Conservation (phyloP, 805 yeast genomes). For the Kodamaea fukazawae region DNA sequence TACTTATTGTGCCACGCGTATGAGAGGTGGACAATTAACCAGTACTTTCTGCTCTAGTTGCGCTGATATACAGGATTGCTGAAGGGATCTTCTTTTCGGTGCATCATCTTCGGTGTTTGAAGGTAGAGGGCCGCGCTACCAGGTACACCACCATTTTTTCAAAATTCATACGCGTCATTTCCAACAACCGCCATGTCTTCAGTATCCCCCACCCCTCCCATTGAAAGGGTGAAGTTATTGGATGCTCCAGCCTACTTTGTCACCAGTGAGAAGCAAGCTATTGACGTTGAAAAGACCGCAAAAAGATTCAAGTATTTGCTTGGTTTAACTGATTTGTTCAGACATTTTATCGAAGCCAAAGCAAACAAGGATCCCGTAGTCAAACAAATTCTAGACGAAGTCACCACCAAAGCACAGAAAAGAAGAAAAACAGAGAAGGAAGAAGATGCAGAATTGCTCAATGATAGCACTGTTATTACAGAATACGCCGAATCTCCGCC, state of each 20-base stretch:
- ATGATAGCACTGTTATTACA: constrained; percentile 46
- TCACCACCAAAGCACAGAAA: constrained; percentile 17
- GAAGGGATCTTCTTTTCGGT: too few relatives aligned
- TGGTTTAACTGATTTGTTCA: constrained; percentile 63
- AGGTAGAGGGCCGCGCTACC: too few relatives aligned
- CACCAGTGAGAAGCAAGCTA: constrained; percentile 3
- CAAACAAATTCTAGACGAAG: constrained; percentile 47
- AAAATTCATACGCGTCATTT: constrained; percentile 1
- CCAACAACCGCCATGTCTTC: background rate
- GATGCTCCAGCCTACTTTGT: background rate
- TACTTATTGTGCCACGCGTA: too few relatives aligned
- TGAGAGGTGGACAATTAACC: too few relatives aligned
- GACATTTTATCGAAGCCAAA: constrained; percentile 64
- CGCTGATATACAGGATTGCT: too few relatives aligned
- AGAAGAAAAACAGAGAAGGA: constrained; percentile 73
- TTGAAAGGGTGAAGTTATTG: too few relatives aligned
- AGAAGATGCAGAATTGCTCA: constrained; percentile 72
- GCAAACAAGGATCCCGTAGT: constrained; percentile 61
- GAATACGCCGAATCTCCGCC: constrained; percentile 53
- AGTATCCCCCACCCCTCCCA: background rate
- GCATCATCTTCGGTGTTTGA: too few relatives aligned
- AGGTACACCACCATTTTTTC: background rate
- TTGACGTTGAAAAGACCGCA: constrained; percentile 51
- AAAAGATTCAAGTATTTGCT: constrained; percentile 65
- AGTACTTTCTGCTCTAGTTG: too few relatives aligned